Base-by-base conservation (phyloP, 768 basidiomycete species). In the Goffeauzyma gilvescens region DNA sequence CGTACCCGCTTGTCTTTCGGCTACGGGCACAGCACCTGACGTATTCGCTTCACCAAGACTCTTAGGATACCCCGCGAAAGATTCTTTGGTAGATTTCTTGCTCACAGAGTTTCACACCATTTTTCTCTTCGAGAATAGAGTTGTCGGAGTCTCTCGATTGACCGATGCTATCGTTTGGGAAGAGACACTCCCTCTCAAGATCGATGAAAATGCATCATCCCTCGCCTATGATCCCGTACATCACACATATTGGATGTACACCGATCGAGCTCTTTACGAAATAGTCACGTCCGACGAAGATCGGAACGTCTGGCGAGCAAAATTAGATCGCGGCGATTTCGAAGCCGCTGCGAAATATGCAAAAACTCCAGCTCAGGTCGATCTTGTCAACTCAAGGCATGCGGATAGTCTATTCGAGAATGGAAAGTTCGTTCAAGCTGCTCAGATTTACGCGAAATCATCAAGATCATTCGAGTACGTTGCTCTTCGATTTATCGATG, bases 21-120 rank as follows among this genome's bases (percentile, higher is more conserved):
- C 14, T 38, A 66, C n/a, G n/a, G n/a, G n/a, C n/a, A n/a, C n/a
- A n/a, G n/a, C n/a, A n/a, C n/a, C n/a, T n/a, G 49, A 6, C 57
- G 55, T 38, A 50, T 42, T 30, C 48, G 58, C 1, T 13, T 31
- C 39, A 34, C 40, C 24, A 32, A 50, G 9, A 30, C 28, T 30
- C 28, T 30, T 30, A n/a, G 9, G 9, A 9, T 30, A 30, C 28
- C 28, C 28, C 28, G 28, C 28, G 8, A n/a, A 30, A n/a, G 18
- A 35, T 21, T 9, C 34, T n/a, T 10, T 8, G 8, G 34, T n/a
- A 18, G 20, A 74, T 39, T 55, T 72, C 55, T 71, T 76, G 8
- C 66, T 93, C 42, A 90, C 89, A 0, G 82, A 90, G 56, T 93
- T 82, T 58, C 93, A 98, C 58, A 84, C 87, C 56, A 65, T 98